Base-by-base conservation (phyloP, 2,329 filamentous ascomycete species). In the Zymoseptoria brevis region DNA sequence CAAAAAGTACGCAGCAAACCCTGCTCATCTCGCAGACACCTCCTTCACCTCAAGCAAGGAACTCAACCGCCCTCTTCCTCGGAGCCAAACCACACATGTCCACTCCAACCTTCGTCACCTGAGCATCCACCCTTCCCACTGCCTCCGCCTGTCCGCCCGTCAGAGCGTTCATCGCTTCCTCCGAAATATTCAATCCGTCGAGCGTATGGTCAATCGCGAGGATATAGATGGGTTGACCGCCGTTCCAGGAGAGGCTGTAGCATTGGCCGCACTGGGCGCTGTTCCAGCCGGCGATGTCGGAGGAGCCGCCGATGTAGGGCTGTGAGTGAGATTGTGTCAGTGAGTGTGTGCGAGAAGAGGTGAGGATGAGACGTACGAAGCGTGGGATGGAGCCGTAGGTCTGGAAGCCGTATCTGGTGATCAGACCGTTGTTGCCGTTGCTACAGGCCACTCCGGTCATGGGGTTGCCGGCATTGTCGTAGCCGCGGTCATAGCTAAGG, bases 401-500 rank as follows among this genome's bases (percentile, higher is more conserved):
- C n/a, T 55, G 56, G 56, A 54, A 88, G 66, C 78, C 78, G 75
- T 83, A 83, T 67, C 78, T 80, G 67, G 81, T 84, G 63, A 83
- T 82, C 62, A 90, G 79, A 59, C 87, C 87, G 74, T 89, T 86
- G 62, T 62, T 53, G 57, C 87, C 87, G 69, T 89, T 83, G 30
- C 83, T 87, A 81, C 87, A 90, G 62, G 85, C 72, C 51, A 90
- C 80, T 4, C 69, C 72, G 35, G 74, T 78, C 57, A 92, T 72
- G 51, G 81, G 77, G 59, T 84, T 81, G 60, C 65, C 65, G 52
- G 71, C 72, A 63, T 86, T 76, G 70, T 92, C 88, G 76, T 89
- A 94, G 70, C 81, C 84, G 19, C 76, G 75, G 75, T 92, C 88
- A 74, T 86, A 93, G 64, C 86, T 87, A 62, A 79, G 69, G 67